Evolutionary conservation across 1,284 basidiomycete genomes (phyloP).

Genomic region (Rhodotorula mucilaginosa): DNA sequence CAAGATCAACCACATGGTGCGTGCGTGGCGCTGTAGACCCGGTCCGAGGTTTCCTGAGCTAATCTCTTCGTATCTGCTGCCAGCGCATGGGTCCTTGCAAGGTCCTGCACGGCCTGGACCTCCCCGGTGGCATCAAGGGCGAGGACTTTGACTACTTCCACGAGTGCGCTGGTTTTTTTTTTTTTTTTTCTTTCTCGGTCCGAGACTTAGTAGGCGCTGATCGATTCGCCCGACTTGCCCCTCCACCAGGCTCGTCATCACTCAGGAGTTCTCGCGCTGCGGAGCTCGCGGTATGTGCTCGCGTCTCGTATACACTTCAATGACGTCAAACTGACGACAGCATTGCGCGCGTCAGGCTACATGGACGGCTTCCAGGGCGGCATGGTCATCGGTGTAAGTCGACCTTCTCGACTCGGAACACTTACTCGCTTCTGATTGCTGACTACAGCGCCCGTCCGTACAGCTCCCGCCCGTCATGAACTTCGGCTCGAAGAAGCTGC

Average conservation of each 20-base stretch:
- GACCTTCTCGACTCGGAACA: conserved; percentile 52
- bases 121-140: conserved; percentile 81
- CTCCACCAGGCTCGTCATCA: conserved; percentile 58
- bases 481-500: conserved; percentile 74
- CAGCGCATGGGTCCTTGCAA: conserved; percentile 68
- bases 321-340: not conserved
- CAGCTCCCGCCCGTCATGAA: conserved; percentile 60
- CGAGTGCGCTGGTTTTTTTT: conserved; percentile 51
- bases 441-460: not conserved
- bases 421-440: too few species aligned
- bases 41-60: not conserved
- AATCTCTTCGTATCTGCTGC: not conserved
- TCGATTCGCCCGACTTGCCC: not conserved
- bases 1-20: conserved; percentile 74
- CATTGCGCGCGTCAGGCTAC: conserved; percentile 53
- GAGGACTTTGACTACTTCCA: conserved; percentile 89
- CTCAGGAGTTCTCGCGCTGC: conserved; percentile 75
- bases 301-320: too few species aligned
- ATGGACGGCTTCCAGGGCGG: conserved; percentile 73
- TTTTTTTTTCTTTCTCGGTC: not conserved
- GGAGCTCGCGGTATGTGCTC: conserved; percentile 62
- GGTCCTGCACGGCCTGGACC: conserved; percentile 70
- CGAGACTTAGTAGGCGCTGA: not conserved
- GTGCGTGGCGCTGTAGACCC: not conserved
- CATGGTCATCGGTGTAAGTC: conserved; percentile 70